Conservation (phyloP, 495 filamentous ascomycete species). For the Polyplosphaeria fusca region DNA sequence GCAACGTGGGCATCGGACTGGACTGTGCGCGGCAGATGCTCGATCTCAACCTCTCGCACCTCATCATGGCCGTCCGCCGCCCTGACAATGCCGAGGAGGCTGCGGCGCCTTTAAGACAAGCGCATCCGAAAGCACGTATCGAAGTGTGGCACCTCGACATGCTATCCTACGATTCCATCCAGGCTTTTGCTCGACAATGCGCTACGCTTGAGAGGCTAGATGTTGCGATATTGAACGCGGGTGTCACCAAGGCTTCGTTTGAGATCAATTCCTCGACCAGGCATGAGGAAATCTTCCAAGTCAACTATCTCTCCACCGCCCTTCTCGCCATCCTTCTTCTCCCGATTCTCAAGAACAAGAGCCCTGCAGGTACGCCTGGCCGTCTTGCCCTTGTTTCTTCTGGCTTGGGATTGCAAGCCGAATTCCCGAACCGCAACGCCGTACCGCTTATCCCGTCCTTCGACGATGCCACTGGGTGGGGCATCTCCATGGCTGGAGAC, state of each 20-base stretch:
- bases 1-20: slow-evolving; percentile 36
- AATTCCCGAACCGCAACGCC: slow-evolving; percentile 4
- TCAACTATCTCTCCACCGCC: slow-evolving; percentile 54
- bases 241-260: slow-evolving; percentile 39
- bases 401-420: slow-evolving; percentile 9
- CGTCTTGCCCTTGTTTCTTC: slow-evolving; percentile 35
- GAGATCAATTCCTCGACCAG: slow-evolving; percentile 34
- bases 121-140: slow-evolving; percentile 42
- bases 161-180: slow-evolving; percentile 50
- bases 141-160: slow-evolving; percentile 57
- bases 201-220: slow-evolving; percentile 44
- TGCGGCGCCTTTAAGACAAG: slow-evolving; percentile 44
- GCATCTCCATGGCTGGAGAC: slow-evolving; percentile 12
- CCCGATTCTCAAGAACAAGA: slow-evolving; percentile 35
- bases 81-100: slow-evolving; percentile 48
- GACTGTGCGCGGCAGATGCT: slow-evolving; percentile 37
- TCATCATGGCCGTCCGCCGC: slow-evolving; percentile 38
- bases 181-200: slow-evolving; percentile 46
- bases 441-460: slow-evolving; percentile 5
- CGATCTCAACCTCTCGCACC: slow-evolving; percentile 25
- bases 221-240: slow-evolving; percentile 47
- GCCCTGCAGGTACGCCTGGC: slow-evolving; percentile 8
- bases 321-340: slow-evolving; percentile 46
- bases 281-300: slow-evolving; percentile 50
- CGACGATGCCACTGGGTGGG: background rate